Evolutionary conservation across 2,329 filamentous ascomycete genomes (phyloP), one percentile per base, ranked within the genome.

Genomic region (Exophiala bonariae): DNA sequence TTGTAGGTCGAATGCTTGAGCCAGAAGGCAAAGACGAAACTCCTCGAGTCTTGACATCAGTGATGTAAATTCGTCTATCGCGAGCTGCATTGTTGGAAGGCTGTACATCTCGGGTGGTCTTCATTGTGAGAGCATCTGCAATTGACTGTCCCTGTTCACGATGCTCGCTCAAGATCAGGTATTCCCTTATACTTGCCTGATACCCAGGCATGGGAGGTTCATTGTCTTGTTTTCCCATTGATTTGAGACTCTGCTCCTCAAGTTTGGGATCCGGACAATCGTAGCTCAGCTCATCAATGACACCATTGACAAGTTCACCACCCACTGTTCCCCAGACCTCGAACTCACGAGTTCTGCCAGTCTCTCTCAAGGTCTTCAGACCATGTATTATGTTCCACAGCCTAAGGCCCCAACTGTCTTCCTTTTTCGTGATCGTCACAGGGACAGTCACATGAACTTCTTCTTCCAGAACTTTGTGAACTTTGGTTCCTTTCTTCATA

Each of bases 371-470:
- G 1, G 83, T 89, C 14, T 87, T 80, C 40, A 97, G 63, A 0
- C 91, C 90, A 61, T 95, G 88, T 26, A 96, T 86, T 8, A 93
- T 76, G 64, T 97, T 97, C 90, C 91, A 97, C 37, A 97, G 77
- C 49, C 82, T 78, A 49, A 97, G 66, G 0, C 87, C 93, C 67
- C 92, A 90, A 0, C 76, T 77, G 61, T 99, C 93, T 63, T 96
- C 91, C 50, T 82, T 87, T 3, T 80, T 89, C 23, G 77, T 69
- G 2, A 90, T 77, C 14, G 86, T 81, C 3, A 97, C 80, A 3
- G 77, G 76, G 0, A 96, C 85, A 0, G 85, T 84, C 0, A 77
- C 84, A 62, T 95, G 87, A 0, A 96, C 83, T 63, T 97, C 79
- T 49, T 92, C 85, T 66, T 99, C 92, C 1, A 97, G 78, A 28